A percentile compares a stretch with the other conserved stretches of the same genome.
These are phyloP conservation scores for Hura crepitans DNA, from an alignment of 441 rosid genomes.

Conservation along the genomic window DNA sequence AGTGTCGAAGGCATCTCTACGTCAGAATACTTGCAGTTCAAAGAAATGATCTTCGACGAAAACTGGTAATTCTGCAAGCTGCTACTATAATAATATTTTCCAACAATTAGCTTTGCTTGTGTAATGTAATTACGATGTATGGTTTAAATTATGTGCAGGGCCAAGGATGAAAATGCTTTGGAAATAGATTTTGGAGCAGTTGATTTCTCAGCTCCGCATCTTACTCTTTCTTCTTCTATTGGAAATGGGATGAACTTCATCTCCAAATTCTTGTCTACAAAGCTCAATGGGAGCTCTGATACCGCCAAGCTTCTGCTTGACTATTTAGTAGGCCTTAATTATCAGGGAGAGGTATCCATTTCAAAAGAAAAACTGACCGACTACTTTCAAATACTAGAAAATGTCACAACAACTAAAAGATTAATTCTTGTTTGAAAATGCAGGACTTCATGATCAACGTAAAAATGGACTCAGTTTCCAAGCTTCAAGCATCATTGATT, in stretches of 20 bases:
- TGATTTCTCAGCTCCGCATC: slow-evolving; percentile 57
- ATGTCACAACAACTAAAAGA: background rate
- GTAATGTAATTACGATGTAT: background rate
- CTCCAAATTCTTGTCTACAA: slow-evolving; percentile 59
- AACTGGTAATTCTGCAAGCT: slow-evolving; percentile 45
- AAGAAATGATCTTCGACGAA: slow-evolving; percentile 67
- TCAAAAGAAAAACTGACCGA: background rate
- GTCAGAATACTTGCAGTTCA: slow-evolving; percentile 64
- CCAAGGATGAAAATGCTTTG: slow-evolving; percentile 64
- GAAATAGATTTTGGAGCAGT: slow-evolving; percentile 78
- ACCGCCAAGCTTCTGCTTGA: slow-evolving; percentile 44
- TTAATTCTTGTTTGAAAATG: background rate
- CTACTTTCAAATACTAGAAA: background rate
- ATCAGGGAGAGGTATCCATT: slow-evolving; percentile 70
- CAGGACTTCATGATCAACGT: slow-evolving; percentile 76
- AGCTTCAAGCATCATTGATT: slow-evolving; percentile 57
- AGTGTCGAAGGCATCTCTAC: slow-evolving; percentile 51
- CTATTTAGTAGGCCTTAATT: slow-evolving; percentile 54
- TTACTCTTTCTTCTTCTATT: slow-evolving; percentile 66
- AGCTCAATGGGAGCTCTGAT: slow-evolving; percentile 36
- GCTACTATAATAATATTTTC: background rate
- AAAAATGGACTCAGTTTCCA: slow-evolving; percentile 46
- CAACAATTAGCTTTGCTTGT: background rate
- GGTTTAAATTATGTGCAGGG: slow-evolving; percentile 47
- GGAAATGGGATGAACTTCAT: slow-evolving; percentile 69